Evolutionary conservation across 371 early-diverging fungal genomes (phyloP).

Genomic region (Rhizopus delemar): DNA sequence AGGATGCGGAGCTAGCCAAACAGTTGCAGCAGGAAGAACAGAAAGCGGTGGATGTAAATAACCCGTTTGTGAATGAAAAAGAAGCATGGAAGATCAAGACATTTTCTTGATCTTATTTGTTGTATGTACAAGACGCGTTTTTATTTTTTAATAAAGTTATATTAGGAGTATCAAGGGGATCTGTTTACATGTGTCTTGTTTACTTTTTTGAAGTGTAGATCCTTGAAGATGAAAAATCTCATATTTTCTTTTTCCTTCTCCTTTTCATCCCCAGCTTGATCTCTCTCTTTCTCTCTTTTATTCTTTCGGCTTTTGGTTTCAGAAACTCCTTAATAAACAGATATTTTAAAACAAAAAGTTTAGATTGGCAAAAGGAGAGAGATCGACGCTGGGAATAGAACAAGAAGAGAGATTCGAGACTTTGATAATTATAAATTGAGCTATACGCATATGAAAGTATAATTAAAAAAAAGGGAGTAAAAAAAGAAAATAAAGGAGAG

Average conservation of each 20-base stretch:
- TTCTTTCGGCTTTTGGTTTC: background rate
- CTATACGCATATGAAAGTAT: too few species aligned
- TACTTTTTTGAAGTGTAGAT: background rate
- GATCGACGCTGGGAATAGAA: too few species aligned
- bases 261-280: too few species aligned
- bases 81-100: slow-evolving; percentile 24
- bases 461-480: background rate
- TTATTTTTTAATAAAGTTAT: background rate
- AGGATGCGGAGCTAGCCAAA: slow-evolving; percentile 27
- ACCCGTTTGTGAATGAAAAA: slow-evolving; percentile 22
- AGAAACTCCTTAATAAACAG: too few species aligned
- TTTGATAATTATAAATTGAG: too few species aligned
- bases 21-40: slow-evolving; percentile 23
- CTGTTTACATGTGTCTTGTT: background rate
- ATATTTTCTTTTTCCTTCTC: too few species aligned
- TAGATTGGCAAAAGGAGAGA: too few species aligned
- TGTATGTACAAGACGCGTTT: too few species aligned
- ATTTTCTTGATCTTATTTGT: slow-evolving; percentile 3
- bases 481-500: background rate
- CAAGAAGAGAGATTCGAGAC: too few species aligned
- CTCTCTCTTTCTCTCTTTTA: background rate
- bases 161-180: too few species aligned
- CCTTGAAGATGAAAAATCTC: background rate
- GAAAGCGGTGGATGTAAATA: slow-evolving; percentile 23
- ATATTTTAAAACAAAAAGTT: too few species aligned